These are phyloP conservation scores for Colletotrichum melonis DNA, from an alignment of 2,329 filamentous ascomycete genomes.

Conservation along the genomic window DNA sequence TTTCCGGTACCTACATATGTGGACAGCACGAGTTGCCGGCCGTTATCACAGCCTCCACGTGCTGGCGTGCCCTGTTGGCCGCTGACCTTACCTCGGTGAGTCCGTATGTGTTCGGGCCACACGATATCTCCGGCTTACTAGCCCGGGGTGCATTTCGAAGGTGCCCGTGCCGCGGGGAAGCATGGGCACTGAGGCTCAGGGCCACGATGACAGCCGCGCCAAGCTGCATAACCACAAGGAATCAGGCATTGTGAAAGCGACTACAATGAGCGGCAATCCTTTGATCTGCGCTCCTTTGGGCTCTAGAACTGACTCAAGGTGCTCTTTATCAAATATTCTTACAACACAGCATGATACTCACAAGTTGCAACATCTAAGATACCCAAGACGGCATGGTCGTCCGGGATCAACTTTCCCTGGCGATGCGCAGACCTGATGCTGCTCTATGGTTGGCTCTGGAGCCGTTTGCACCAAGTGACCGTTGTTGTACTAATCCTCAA, in stretches of 20 bases:
- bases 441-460: not conserved
- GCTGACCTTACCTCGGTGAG: slow-evolving; percentile 61
- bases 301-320: not conserved
- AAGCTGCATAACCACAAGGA: slow-evolving; percentile 19
- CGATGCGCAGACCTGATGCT: not conserved
- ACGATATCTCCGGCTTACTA: slow-evolving; percentile 44
- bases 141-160: slow-evolving; percentile 35
- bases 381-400: not conserved
- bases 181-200: slow-evolving; percentile 23
- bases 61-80: slow-evolving; percentile 60
- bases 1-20: slow-evolving; percentile 66
- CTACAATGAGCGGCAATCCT: not conserved
- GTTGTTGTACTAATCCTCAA: not conserved
- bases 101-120: slow-evolving; percentile 65
- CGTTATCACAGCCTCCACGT: slow-evolving; percentile 53
- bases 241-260: not conserved
- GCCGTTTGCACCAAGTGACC: slow-evolving; percentile 4
- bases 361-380: not conserved
- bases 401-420: not conserved
- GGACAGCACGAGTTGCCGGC: slow-evolving; percentile 59
- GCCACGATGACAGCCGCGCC: slow-evolving; percentile 15
- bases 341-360: not conserved
- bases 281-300: not conserved
- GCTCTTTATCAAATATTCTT: not conserved
- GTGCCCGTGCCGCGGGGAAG: slow-evolving; percentile 50